These are phyloP conservation scores for Xylaria telfairii DNA, from an alignment of 495 filamentous ascomycete genomes.

Conservation along the genomic window DNA sequence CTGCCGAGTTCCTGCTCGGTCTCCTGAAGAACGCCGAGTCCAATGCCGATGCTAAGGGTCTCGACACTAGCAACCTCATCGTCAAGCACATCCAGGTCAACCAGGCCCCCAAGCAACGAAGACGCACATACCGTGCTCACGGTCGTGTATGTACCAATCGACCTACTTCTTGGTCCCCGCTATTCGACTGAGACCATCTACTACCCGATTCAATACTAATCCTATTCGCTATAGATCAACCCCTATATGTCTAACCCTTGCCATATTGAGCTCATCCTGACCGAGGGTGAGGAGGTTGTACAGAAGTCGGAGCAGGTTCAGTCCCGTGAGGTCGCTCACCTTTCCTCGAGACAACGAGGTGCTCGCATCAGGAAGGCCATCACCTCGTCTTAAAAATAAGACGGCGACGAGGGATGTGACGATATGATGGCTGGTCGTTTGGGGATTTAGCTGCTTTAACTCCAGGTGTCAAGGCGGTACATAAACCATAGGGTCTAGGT, in stretches of 20 bases:
- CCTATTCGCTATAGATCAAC: constrained; percentile 75
- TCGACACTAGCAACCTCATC: constrained; percentile 93
- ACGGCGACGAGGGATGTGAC: constrained; percentile 29
- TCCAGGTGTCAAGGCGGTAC: constrained; percentile 47
- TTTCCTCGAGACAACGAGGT: constrained; percentile 90
- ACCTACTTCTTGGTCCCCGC: neutral
- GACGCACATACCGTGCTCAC: constrained; percentile 98
- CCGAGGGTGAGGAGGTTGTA: constrained; percentile 90
- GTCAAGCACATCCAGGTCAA: constrained; percentile 99
- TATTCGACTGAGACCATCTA: constrained; percentile 10
- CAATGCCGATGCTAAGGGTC: constrained; percentile 98
- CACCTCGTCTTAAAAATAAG: constrained; percentile 68
- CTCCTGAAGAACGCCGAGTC: constrained; percentile 99
- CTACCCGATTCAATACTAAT: constrained; percentile 38
- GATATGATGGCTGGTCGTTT: constrained; percentile 35
- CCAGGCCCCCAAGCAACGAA: constrained; percentile 97
- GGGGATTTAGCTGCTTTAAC: constrained; percentile 43
- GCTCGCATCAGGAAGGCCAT: constrained; percentile 77
- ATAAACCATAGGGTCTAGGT: constrained; percentile 47
- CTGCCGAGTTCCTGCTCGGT: constrained; percentile 93
- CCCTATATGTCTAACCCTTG: constrained; percentile 99
- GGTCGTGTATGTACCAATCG: constrained; percentile 81
- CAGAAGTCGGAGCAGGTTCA: constrained; percentile 76
- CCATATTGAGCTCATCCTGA: constrained; percentile 99
- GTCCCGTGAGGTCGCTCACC: constrained; percentile 63